Evolutionary conservation across 2,329 filamentous ascomycete species (phyloP).

Genomic region (Arthrobotrys sinensis): DNA sequence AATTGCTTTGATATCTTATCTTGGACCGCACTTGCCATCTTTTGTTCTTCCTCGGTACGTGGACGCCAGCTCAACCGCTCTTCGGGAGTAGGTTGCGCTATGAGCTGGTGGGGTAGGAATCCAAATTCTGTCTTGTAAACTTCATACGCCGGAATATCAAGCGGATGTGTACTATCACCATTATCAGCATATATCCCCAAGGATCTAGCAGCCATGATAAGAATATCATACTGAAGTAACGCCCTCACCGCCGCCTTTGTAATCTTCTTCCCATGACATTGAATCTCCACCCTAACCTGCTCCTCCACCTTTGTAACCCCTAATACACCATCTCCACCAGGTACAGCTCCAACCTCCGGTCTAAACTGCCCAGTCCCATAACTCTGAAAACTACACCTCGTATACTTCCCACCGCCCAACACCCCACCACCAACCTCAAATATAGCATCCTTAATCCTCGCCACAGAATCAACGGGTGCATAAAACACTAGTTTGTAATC

Average conservation of each 20-base stretch:
- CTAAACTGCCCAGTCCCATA: conserved; percentile 46
- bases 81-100: not conserved
- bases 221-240: conserved; percentile 34
- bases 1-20: conserved; percentile 16
- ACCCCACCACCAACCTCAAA: conserved; percentile 49
- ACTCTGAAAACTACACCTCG: conserved; percentile 50
- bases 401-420: conserved; percentile 29
- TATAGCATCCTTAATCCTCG: conserved; percentile 42
- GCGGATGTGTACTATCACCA: conserved; percentile 38
- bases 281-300: conserved; percentile 45
- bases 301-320: conserved; percentile 27
- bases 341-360: conserved; percentile 29
- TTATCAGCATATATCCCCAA: not conserved
- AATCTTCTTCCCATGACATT: conserved; percentile 41
- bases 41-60: not conserved
- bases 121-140: conserved; percentile 54
- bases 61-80: conserved; percentile 1
- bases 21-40: conserved; percentile 2
- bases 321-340: not conserved
- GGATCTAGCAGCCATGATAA: not conserved
- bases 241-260: conserved; percentile 38
- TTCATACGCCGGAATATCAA: conserved; percentile 29
- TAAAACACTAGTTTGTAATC: conserved; percentile 52
- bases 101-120: conserved; percentile 27
- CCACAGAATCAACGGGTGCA: conserved; percentile 14